A percentile compares a stretch with the other conserved stretches of the same genome.
These are phyloP conservation scores for Teunomyces kruisii DNA, from an alignment of 805 yeast species.

Conservation along the genomic window DNA sequence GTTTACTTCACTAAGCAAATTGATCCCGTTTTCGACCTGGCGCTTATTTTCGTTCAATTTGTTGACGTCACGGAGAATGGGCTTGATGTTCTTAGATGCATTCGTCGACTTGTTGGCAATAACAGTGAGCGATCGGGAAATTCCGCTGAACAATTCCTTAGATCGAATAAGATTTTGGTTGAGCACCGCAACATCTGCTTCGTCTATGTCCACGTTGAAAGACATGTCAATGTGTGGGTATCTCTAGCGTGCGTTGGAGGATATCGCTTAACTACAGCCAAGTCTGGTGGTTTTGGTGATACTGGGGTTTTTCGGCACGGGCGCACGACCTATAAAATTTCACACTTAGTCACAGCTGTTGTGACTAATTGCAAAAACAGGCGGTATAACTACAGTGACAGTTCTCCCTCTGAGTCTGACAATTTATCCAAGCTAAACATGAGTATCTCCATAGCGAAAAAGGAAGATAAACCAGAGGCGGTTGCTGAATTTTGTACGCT, in stretches of 20 bases:
- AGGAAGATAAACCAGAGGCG: slow-evolving; percentile 3
- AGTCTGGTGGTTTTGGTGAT: too few species aligned
- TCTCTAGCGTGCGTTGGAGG: too few species aligned
- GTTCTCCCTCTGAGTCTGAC: too few species aligned
- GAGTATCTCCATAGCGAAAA: neutral
- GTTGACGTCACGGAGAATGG: slow-evolving; percentile 65
- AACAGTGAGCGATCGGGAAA: slow-evolving; percentile 53
- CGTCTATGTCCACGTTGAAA: slow-evolving; percentile 53
- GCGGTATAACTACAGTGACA: too few species aligned
- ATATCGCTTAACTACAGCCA: too few species aligned
- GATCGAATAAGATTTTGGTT: slow-evolving; percentile 69
- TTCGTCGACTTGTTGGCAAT: slow-evolving; percentile 53
- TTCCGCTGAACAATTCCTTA: slow-evolving; percentile 51
- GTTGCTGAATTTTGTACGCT: slow-evolving; percentile 16
- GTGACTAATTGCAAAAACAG: too few species aligned
- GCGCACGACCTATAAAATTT: too few species aligned
- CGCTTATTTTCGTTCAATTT: slow-evolving; percentile 52
- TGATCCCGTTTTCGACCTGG: slow-evolving; percentile 58
- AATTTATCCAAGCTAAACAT: neutral
- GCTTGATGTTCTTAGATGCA: slow-evolving; percentile 66
- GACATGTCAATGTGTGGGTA: slow-evolving; percentile 6
- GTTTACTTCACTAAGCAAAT: slow-evolving; percentile 50
- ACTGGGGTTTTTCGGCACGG: too few species aligned
- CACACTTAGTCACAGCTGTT: too few species aligned
- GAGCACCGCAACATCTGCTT: slow-evolving; percentile 79